phyloP scores from a whole-genome alignment of 495 filamentous ascomycete species.

The Geopyxis carbonaria region DNA sequence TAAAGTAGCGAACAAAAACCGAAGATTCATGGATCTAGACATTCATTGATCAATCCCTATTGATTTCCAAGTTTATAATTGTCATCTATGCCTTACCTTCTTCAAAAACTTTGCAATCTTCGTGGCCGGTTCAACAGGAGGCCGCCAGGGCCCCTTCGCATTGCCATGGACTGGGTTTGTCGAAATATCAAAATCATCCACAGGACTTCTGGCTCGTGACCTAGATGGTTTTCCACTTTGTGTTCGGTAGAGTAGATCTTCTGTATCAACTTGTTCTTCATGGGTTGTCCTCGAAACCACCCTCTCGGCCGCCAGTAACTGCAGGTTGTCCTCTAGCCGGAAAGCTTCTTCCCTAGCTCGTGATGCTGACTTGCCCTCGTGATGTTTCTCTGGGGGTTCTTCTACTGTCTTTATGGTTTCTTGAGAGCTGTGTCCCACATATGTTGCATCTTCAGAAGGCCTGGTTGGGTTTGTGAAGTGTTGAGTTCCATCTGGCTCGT shows the following conservation, averaged over 20 bases:
- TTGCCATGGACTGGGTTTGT: slow-evolving; percentile 61
- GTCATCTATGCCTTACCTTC: slow-evolving; percentile 16
- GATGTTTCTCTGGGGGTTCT: no score
- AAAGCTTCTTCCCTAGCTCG: slow-evolving; percentile 44
- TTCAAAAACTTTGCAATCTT: slow-evolving; percentile 45
- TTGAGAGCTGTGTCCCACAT: no score
- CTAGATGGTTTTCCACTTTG: slow-evolving; percentile 27
- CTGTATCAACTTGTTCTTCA: no score
- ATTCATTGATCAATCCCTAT: slow-evolving; percentile 32
- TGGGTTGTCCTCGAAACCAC: slow-evolving; percentile 45
- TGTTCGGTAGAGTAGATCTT: no score
- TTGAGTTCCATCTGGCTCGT: no score
- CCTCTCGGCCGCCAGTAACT: slow-evolving; percentile 66
- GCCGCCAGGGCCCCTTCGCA: slow-evolving; percentile 44
- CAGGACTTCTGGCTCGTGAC: slow-evolving; percentile 28
- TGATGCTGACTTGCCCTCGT: not conserved
- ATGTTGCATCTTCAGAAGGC: no score
- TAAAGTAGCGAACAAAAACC: slow-evolving; percentile 65
- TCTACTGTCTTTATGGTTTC: no score
- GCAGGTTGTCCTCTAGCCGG: slow-evolving; percentile 68
- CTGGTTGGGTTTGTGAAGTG: no score
- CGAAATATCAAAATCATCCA: slow-evolving; percentile 73
- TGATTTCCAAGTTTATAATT: not conserved
- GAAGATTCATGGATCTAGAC: slow-evolving; percentile 51
- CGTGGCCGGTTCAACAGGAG: slow-evolving; percentile 47